Evolutionary conservation across 2,329 filamentous ascomycete species (phyloP), one percentile per base, ranked within the genome.

Genomic region (Pseudogymnoascus sp.): DNA sequence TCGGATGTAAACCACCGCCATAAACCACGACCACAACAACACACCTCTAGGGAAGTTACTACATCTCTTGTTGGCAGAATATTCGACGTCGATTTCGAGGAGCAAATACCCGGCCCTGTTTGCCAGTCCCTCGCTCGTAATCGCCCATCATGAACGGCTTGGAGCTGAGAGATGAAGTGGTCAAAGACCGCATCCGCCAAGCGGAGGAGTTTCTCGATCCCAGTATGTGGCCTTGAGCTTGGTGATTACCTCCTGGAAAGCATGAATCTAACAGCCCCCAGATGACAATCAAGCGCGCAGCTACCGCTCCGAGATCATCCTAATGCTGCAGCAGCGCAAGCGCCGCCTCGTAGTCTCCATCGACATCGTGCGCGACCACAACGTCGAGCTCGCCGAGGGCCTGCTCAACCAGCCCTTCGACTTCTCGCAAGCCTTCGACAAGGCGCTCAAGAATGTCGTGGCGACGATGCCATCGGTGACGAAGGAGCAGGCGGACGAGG

Each of bases 131-230:
- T 33, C 53, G 10, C 53, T 59, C 53, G 23, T 33, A 59, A 31
- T 59, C 53, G 53, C 53, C 47, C 59, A 67, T 4, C 26, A 74
- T 95, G 89, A 89, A 92, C 70, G 83, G 81, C 65, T 79, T 85
- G 69, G 86, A 89, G 78, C 84, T 96, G 71, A 86, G 88, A 76
- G 93, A 97, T 82, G 90, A 95, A 77, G 91, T 88, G 68, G 87
- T 88, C 71, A 84, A 86, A 70, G 88, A 96, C 78, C 90, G 92
- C 71, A 86, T 96, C 75, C 89, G 91, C 71, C 86, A 89, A 68
- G 92, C 91, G n/a, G 84, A 89, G 71, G 93, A 97, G 75, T 97
- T 97, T 73, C 85, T 97, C 47, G 93, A 97, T 80, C 93, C 93
- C 66, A 87, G 92, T 96, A 83, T 72, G 87, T 76, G 26, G 57